Conservation (phyloP, 768 basidiomycete genomes). For the Collybiopsis confluens region DNA sequence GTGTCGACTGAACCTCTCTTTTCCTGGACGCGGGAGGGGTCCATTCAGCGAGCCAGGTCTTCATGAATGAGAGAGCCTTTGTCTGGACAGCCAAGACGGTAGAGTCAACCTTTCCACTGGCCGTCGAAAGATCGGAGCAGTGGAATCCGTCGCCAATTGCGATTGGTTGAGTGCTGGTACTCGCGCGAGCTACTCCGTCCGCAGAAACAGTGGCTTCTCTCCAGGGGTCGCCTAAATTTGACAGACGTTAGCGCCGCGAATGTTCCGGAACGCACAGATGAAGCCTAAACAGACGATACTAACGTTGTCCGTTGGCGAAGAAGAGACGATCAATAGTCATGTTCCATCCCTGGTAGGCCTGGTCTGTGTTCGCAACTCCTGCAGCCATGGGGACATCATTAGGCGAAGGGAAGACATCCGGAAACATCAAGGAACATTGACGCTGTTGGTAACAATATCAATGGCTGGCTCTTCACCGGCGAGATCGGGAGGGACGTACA, state of each 20-base stretch:
- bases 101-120: slow-evolving; percentile 39
- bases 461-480: neutral
- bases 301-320: slow-evolving; percentile 67
- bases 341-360: slow-evolving; percentile 58
- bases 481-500: slow-evolving; percentile 24
- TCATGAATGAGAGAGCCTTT: slow-evolving; percentile 48
- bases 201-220: slow-evolving; percentile 65
- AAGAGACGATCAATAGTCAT: slow-evolving; percentile 54
- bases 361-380: slow-evolving; percentile 39
- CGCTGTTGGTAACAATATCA: slow-evolving; percentile 32
- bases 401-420: slow-evolving; percentile 41
- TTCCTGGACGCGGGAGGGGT: slow-evolving; percentile 5
- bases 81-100: slow-evolving; percentile 52
- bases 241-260: too few relatives aligned
- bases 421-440: slow-evolving; percentile 70
- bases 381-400: slow-evolving; percentile 36
- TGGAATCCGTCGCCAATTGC: slow-evolving; percentile 62
- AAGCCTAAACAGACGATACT: slow-evolving; percentile 20
- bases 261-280: too few relatives aligned
- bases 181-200: slow-evolving; percentile 37
- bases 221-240: slow-evolving; percentile 83
- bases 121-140: slow-evolving; percentile 50
- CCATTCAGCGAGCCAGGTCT: slow-evolving; percentile 53
- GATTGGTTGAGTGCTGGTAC: slow-evolving; percentile 53
- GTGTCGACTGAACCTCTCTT: neutral